Evolutionary conservation across 163 green algal species (phyloP), one percentile per base, ranked within the genome.

Genomic region (Chlamydomonas reinhardtii): DNA sequence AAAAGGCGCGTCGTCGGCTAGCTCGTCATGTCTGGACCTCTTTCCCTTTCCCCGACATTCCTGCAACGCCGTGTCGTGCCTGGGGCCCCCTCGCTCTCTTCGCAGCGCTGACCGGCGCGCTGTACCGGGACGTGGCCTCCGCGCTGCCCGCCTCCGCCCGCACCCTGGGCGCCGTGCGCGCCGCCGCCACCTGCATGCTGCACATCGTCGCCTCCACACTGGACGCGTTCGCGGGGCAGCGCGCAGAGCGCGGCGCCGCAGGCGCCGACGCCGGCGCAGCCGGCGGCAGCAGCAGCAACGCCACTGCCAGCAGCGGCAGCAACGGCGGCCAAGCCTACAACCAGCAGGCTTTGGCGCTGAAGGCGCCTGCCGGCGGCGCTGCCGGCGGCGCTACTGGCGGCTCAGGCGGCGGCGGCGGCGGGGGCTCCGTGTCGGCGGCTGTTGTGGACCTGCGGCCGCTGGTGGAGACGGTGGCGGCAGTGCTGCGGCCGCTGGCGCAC

Each of bases 151-250:
- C 66, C 25, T 32, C 65, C 37, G 64, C 34, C 27, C 73, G 64
- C 25, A 83, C 85, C 66, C 66, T 94, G 66, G 78, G 73, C 54
- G 90, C 91, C 84, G 80, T 94, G 20, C 87, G 88, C 37, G 86
- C 78, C 73, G 87, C 76, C 43, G 89, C 91, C 15, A 79, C 62
- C 52, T 93, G 84, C 87, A 89, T 94, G 74, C 85, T 93, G 48
- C 62, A 70, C 72, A 84, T 90, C 64, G 78, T 90, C 0, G 81
- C 72, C 0, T 68, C 61, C 61, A 87, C 78, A 3, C 79, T 90
- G 62, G 78, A 87, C 54, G 72, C 24, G 25, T 85, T 85, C 69
- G 79, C 68, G 34, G 52, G 52, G 0, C 20, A 34, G 27, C 29
- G 64, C 64, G 16, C 27, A 0, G 29, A 35, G 9, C 27, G 64